Conservation (phyloP, 2,329 filamentous ascomycete species). For the Phaeophleospora eucalypticola region DNA sequence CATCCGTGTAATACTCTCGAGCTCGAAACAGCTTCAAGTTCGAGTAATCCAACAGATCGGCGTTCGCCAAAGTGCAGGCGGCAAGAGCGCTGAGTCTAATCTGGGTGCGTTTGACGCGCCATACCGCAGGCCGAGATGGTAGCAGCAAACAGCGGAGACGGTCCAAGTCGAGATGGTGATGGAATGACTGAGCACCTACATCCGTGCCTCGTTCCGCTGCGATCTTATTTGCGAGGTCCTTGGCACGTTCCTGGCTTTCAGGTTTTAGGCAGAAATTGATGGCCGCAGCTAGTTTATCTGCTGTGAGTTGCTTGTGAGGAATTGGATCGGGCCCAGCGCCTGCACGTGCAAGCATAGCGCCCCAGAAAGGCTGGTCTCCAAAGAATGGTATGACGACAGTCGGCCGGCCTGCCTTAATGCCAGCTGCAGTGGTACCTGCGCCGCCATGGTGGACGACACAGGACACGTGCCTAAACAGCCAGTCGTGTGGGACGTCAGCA, state of each 20-base stretch:
- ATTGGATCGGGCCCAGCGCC: conserved; percentile 50
- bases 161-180: conserved; percentile 55
- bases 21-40: conserved; percentile 66
- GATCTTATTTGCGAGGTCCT: conserved; percentile 40
- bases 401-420: conserved; percentile 50
- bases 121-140: conserved; percentile 66
- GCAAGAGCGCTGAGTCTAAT: conserved; percentile 68
- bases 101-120: conserved; percentile 66
- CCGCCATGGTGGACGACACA: conserved; percentile 58
- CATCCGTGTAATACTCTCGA: conserved; percentile 70
- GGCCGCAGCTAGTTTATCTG: conserved; percentile 42
- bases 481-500: conserved; percentile 55
- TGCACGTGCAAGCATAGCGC: conserved; percentile 47
- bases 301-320: conserved; percentile 42
- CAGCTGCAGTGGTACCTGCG: conserved; percentile 56
- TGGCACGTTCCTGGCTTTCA: conserved; percentile 36
- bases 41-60: conserved; percentile 61
- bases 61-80: conserved; percentile 63
- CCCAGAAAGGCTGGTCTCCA: conserved; percentile 56
- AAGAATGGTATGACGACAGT: conserved; percentile 57
- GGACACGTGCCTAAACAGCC: conserved; percentile 55
- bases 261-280: conserved; percentile 44
- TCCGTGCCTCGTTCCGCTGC: conserved; percentile 40
- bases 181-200: conserved; percentile 44
- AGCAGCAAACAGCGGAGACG: conserved; percentile 66